These are phyloP conservation scores for Tarenaya hassleriana DNA, from an alignment of 345 rosid genomes.

Conservation along the genomic window DNA sequence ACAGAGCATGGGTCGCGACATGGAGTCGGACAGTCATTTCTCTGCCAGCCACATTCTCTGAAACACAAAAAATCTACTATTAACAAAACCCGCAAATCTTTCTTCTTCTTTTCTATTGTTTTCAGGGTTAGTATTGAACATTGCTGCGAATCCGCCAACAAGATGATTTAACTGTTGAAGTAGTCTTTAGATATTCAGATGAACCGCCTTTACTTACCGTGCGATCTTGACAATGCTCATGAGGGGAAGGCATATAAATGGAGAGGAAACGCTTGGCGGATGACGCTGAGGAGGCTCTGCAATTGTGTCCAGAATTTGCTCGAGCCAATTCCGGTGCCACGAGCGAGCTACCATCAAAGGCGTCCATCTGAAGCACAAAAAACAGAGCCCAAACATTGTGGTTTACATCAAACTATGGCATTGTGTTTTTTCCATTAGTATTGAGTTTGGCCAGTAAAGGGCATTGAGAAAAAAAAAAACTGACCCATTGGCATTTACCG, in stretches of 20 bases:
- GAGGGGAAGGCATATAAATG: constrained; percentile 78
- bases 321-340: constrained; percentile 79
- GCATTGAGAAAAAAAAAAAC: constrained; percentile 8
- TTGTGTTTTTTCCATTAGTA: neutral
- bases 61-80: constrained; percentile 11
- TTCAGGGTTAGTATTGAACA: too few relatives aligned
- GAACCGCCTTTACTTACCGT: constrained; percentile 41
- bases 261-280: constrained; percentile 45
- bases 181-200: neutral
- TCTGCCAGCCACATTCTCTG: constrained; percentile 95
- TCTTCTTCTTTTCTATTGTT: too few relatives aligned
- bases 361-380: constrained; percentile 58
- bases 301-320: constrained; percentile 53
- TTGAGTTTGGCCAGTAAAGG: neutral
- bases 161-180: too few relatives aligned
- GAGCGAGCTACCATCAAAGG: constrained; percentile 92
- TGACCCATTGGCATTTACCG: constrained; percentile 76
- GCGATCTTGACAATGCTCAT: constrained; percentile 90
- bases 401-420: neutral
- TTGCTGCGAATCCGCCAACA: too few relatives aligned
- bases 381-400: constrained; percentile 7
- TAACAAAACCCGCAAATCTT: too few relatives aligned
- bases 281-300: constrained; percentile 35
- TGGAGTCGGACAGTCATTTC: constrained; percentile 34
- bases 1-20: constrained; percentile 79